A percentile compares a stretch with the other conserved stretches of the same genome.
These are phyloP conservation scores for Chrysopogon serrulatus DNA, from an alignment of 176 grass and related monocot genomes.

Conservation along the genomic window DNA sequence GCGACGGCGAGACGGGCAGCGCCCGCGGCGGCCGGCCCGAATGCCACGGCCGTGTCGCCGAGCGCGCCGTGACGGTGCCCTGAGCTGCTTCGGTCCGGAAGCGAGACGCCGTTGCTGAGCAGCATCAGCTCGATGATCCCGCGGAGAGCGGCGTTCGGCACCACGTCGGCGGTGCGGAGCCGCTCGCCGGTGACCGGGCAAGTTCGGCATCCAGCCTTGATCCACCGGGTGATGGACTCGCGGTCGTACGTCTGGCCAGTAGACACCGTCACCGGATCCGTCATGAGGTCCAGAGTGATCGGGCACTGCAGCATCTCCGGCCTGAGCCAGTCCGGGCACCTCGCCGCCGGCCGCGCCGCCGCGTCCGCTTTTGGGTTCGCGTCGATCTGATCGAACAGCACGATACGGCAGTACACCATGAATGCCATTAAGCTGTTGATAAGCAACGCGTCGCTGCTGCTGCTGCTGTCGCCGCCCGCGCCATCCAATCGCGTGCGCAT, in stretches of 20 bases:
- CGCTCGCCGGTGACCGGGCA: conserved; percentile 83
- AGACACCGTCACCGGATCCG: conserved; percentile 66
- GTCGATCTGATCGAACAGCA: conserved; percentile 57
- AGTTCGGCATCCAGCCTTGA: conserved; percentile 51
- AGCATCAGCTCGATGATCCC: conserved; percentile 53
- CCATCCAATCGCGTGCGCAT: conserved; percentile 15
- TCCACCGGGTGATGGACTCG: conserved; percentile 69
- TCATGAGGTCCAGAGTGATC: conserved; percentile 88
- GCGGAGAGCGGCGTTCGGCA: conserved; percentile 61
- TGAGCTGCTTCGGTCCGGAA: conserved; percentile 15
- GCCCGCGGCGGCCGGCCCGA: conserved; percentile 23
- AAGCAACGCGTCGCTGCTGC: conserved; percentile 25
- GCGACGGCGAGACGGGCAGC: conserved; percentile 42
- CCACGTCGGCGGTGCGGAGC: conserved; percentile 44
- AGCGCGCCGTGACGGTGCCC: conserved; percentile 34
- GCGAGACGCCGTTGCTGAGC: conserved; percentile 36
- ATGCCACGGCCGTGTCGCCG: conserved; percentile 4
- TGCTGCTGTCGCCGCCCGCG: background rate
- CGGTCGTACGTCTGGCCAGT: conserved; percentile 94
- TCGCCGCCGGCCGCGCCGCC: conserved; percentile 3
- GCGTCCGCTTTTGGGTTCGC: background rate
- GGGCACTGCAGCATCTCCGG: conserved; percentile 71
- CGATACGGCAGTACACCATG: conserved; percentile 76
- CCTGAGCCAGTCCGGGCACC: conserved; percentile 45
- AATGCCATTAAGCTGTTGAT: conserved; percentile 48